These are phyloP conservation scores for Arthrobotrys sphaeroides DNA, from an alignment of 2,329 filamentous ascomycete species.

Conservation along the genomic window DNA sequence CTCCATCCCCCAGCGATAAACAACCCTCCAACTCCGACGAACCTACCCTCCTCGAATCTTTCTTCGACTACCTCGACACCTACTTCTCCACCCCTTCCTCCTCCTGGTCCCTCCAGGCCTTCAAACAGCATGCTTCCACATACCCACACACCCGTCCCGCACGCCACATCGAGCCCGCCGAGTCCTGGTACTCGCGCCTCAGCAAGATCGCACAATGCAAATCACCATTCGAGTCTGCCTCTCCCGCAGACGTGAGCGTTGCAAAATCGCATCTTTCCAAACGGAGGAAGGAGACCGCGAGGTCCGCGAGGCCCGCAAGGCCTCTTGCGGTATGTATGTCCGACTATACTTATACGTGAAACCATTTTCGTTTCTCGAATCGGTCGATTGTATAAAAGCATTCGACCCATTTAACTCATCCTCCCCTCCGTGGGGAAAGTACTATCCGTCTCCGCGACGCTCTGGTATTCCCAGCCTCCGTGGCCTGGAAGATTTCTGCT, in stretches of 20 bases:
- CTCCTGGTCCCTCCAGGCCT: constrained; percentile 3
- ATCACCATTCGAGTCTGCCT: not conserved
- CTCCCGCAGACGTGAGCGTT: constrained; percentile 3
- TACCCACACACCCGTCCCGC: not conserved
- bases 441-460: constrained; percentile 5
- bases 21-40: not conserved
- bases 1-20: not conserved
- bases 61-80: constrained; percentile 2
- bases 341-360: not conserved
- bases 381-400: not conserved
- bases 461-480: constrained; percentile 8
- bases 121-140: not conserved
- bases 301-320: not conserved
- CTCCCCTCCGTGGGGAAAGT: not conserved
- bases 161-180: not conserved
- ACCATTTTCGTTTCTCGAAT: not conserved
- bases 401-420: constrained; percentile 1
- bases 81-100: not conserved
- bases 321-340: constrained; percentile 3
- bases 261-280: not conserved
- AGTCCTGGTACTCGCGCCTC: constrained; percentile 3
- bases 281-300: constrained; percentile 1
- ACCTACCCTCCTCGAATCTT: not conserved
- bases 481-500: constrained; percentile 5
- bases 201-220: constrained; percentile 5